Conservation (phyloP, 2,329 filamentous ascomycete species). For the Diplodia corticola region DNA sequence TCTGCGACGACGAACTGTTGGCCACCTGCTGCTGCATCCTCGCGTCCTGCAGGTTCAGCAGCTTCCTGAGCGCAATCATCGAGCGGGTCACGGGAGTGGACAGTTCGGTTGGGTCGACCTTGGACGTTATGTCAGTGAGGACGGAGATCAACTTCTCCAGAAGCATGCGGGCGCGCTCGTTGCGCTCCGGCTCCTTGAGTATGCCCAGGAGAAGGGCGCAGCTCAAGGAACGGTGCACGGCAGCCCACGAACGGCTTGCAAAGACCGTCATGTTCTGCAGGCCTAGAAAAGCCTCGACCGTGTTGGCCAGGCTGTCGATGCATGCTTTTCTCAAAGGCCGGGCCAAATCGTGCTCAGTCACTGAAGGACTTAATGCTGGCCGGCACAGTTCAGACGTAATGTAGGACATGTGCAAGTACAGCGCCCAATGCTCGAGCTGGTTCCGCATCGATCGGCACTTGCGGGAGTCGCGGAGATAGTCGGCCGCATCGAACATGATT, state of each 20-base stretch:
- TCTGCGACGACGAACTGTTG: background rate
- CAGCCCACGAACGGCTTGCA: slow-evolving; percentile 47
- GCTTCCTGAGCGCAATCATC: slow-evolving; percentile 47
- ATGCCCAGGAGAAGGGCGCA: slow-evolving; percentile 48
- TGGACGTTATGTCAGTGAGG: slow-evolving; percentile 49
- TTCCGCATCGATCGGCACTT: slow-evolving; percentile 51
- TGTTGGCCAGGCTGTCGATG: slow-evolving; percentile 56
- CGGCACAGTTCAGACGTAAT: slow-evolving; percentile 63
- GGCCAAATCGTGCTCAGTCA: slow-evolving; percentile 46
- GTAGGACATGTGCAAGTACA: slow-evolving; percentile 64
- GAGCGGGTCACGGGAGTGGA: slow-evolving; percentile 51
- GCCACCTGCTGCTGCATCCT: slow-evolving; percentile 30
- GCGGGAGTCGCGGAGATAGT: slow-evolving; percentile 57
- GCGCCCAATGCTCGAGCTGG: slow-evolving; percentile 60
- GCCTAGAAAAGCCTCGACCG: slow-evolving; percentile 62
- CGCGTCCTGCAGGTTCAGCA: slow-evolving; percentile 39
- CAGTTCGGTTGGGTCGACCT: slow-evolving; percentile 49
- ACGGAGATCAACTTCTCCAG: slow-evolving; percentile 50
- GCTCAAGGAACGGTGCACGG: slow-evolving; percentile 46
- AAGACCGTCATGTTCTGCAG: slow-evolving; percentile 54
- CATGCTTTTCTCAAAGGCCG: slow-evolving; percentile 56
- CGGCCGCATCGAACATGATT: slow-evolving; percentile 59
- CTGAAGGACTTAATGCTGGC: slow-evolving; percentile 57
- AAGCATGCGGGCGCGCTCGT: slow-evolving; percentile 47
- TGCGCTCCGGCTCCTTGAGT: slow-evolving; percentile 53